Evolutionary conservation across 192 early-diverging fungal genomes (phyloP).

Genomic region (Irineochytrium annulatum): DNA sequence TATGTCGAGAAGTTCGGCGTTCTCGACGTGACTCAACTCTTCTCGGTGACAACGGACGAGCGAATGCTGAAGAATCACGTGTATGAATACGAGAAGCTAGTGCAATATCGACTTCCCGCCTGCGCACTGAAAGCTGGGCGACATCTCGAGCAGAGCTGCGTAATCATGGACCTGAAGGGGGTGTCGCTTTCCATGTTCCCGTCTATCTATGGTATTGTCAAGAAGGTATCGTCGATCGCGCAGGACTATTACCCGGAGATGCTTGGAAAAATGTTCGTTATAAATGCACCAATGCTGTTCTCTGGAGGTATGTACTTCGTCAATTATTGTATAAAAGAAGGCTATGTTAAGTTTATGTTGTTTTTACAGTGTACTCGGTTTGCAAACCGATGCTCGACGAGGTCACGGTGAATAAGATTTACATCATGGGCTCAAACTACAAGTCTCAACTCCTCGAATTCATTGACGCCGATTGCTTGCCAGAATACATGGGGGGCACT

Average conservation of each 20-base stretch:
- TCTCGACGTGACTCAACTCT: constrained; percentile 61
- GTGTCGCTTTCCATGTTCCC: constrained; percentile 73
- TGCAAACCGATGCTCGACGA: constrained; percentile 50
- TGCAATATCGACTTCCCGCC: constrained; percentile 68
- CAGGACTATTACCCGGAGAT: constrained; percentile 95
- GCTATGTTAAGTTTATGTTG: not conserved
- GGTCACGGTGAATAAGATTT: constrained; percentile 51
- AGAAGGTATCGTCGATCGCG: constrained; percentile 74
- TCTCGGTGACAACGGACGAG: constrained; percentile 61
- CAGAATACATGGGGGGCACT: constrained; percentile 40
- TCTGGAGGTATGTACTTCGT: constrained; percentile 24
- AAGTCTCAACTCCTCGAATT: constrained; percentile 38
- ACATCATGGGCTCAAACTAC: constrained; percentile 41
- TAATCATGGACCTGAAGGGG: constrained; percentile 88
- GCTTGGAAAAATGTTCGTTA: constrained; percentile 84
- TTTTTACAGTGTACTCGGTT: constrained; percentile 35
- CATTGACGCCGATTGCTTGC: constrained; percentile 40
- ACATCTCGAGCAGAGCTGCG: constrained; percentile 76
- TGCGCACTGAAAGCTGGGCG: constrained; percentile 63
- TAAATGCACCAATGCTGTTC: constrained; percentile 92
- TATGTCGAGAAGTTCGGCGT: constrained; percentile 87
- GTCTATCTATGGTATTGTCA: constrained; percentile 63
- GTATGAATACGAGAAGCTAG: constrained; percentile 68
- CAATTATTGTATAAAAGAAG: not conserved
- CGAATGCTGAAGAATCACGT: constrained; percentile 71